Base-by-base conservation (phyloP, 2,329 filamentous ascomycete species). In the Periconia digitata region DNA sequence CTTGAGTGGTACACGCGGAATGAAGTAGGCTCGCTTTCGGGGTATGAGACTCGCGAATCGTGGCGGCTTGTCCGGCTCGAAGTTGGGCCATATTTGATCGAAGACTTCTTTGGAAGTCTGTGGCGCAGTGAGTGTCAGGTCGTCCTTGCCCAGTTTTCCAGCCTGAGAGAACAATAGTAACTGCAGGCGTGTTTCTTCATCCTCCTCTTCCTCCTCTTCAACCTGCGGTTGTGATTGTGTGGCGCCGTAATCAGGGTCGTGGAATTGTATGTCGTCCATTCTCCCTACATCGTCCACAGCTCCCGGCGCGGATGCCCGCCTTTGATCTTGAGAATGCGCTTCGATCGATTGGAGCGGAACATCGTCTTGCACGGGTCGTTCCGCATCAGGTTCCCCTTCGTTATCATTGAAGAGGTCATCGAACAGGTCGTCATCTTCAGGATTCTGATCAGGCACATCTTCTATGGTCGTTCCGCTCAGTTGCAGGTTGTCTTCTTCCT, bases 11-110 rank as follows among this genome's bases (percentile, higher is more conserved):
- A 85, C 83, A 71, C 96, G 94, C 47, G 87, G 86, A 53, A 88
- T 80, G 71, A 89, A 92, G 46, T 85, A 80, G 1, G 90, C 87
- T 58, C 85, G 85, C 69, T 92, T 91, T 6, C 87, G 85, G 2
- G 90, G 90, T 29, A 99, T 83, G 6, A 97, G 77, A 51, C 91
- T 85, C 60, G 89, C 87, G 76, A 92, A 96, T 36, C 85, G 84
- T 22, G 94, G 83, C 16, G 88, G 82, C 32, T 85, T 82, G 32
- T 90, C 84, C 43, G 85, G 84, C 55, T 90, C 83, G 68, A 92
- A 97, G 8, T 83, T 80, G 1, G 94, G 92, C 75, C 88, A 97
- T 18, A 89, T 80, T 34, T 89, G 85, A 58, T 87, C 86, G 44
- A 96, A 79, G 1, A 92, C 76, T 52, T 95, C 90, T 55, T 87